Base-by-base conservation (phyloP, 495 filamentous ascomycete species). In the Aspergillus nidulans region DNA sequence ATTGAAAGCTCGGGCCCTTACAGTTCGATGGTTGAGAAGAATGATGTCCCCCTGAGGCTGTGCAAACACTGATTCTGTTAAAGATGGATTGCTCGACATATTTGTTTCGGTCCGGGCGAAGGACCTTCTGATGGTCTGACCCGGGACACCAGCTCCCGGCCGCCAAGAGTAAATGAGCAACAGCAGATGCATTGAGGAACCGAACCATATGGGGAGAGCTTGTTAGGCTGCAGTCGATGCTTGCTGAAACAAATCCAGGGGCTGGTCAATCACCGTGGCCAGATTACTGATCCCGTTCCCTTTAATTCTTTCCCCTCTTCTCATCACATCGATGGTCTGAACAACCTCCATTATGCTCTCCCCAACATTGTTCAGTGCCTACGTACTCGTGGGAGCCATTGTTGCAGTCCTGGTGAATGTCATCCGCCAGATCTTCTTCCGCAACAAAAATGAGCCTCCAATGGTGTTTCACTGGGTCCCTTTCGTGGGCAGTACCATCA, bases 381-480 rank as follows among this genome's bases (percentile, higher is more conserved):
- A 72, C 50, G 63, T 58, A 18, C 36, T 58, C 20, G 63, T 53
- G 7, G 53, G 69, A 12, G 46, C 57, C 6, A 50, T 83, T 32
- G 18, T 86, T 36, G 59, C 75, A 3, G 78, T 92, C 12, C 53
- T 85, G 36, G 30, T 86, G 59, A 91, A 92, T 62, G 81, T 91
- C 39, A 52, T 86, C 44, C 67, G 75, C 12, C 89, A 94, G 63
- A 53, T 89, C 3, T 70, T 91, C 49, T 85, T 87, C 68, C 84
- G 78, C 63, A 85, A 86, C 55, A 79, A 81, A 45, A 84, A 84
- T 64, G 85, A 90, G 63, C 89, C 89, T 12, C 89, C 89, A 5
- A 56, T 92, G 12, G 88, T 94, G 39, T 94, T 92, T 63, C 87
- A 92, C 71, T 91, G 83, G 83, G 81, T 94, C 60, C 90, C 89